phyloP scores from a whole-genome alignment of 2,329 filamentous ascomycete species.

The Xylaria sp. region DNA sequence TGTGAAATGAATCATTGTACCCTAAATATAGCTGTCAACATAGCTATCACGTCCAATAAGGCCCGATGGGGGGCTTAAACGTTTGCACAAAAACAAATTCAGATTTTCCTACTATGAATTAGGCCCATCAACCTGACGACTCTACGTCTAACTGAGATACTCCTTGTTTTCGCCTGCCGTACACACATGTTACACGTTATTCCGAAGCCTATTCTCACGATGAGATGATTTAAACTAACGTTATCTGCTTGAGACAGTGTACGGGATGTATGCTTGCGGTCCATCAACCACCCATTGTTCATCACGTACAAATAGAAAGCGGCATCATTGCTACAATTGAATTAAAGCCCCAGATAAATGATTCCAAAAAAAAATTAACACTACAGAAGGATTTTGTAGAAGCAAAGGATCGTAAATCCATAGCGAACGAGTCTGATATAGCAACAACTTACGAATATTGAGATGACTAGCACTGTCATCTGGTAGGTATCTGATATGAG shows the following conservation, averaged over 20 bases:
- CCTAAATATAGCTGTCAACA: background rate
- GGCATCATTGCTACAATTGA: background rate
- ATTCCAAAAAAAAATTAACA: too few relatives aligned
- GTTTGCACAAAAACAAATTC: background rate
- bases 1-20: background rate
- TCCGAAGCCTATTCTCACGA: background rate
- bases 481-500: background rate
- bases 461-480: background rate
- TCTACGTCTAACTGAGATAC: background rate
- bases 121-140: background rate
- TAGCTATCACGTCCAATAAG: background rate
- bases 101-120: background rate
- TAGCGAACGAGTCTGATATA: background rate
- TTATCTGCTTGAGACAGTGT: background rate
- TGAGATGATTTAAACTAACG: background rate
- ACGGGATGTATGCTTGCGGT: background rate
- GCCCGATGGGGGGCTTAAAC: background rate
- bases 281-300: background rate
- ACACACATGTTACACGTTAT: background rate
- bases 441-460: background rate
- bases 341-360: too few relatives aligned
- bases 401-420: background rate
- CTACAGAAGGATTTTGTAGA: background rate
- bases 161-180: background rate
- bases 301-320: background rate